Base-by-base conservation (phyloP, 257 asterid genomes). In the Sherardia arvensis region DNA sequence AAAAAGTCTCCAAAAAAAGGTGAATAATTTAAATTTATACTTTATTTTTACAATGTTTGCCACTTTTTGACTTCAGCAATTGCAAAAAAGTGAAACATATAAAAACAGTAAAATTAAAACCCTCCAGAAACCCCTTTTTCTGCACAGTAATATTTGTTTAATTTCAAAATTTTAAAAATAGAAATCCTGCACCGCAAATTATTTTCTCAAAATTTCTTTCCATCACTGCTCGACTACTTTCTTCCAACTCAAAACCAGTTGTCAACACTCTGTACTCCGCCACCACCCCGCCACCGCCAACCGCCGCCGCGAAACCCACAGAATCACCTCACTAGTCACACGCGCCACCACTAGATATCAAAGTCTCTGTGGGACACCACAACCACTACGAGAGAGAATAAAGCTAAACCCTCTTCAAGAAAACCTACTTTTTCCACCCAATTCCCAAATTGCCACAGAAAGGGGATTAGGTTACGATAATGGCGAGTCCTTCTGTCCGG, bases 401-500 rank as follows among this genome's bases (percentile, higher is more conserved):
- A 29, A 58, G 45, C 56, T 58, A 58, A 27, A n/a, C 2, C 40
- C 21, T 30, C 8, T 55, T 59, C 56, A 33, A 64, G 65, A 71
- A 58, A 43, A 4, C 54, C 61, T 58, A 34, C 20, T 29, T 7
- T 56, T 71, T 65, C 51, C 32, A 51, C 32, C 59, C 12, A 29
- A 33, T 58, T 33, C 18, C 22, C 38, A 29, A 5, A 22, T 43
- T 43, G 64, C 34, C 33, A 40, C 61, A 9, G 40, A 53, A 33
- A 71, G 20, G 62, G 34, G 36, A 64, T 9, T 57, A 34, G 69
- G 77, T 80, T 73, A 66, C 20, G 26, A 29, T 51, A 74, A 79
- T 80, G 80, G 74, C 89, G 57, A 76, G 76, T 74, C 82, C 85
- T 18, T 30, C 74, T 18, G 43, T 79, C 4, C 53, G 67, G 48